Evolutionary conservation across 2,329 filamentous ascomycete genomes (phyloP).

Genomic region (Camillea tinctor): DNA sequence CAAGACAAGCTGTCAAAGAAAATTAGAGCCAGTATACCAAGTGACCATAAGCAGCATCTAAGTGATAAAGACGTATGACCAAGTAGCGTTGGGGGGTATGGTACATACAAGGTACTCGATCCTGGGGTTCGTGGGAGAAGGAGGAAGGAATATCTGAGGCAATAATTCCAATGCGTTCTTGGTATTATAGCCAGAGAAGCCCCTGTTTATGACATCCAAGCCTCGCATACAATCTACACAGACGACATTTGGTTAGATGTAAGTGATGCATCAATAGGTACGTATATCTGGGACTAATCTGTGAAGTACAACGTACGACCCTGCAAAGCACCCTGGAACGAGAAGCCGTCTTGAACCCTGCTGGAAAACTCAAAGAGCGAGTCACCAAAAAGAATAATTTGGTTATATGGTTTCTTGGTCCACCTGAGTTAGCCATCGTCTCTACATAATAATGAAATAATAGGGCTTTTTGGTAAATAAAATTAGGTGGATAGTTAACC

Average conservation of each 20-base stretch:
- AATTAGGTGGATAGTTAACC: background rate
- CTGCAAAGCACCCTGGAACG: slow-evolving; percentile 70
- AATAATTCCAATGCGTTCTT: slow-evolving; percentile 69
- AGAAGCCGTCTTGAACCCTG: slow-evolving; percentile 65
- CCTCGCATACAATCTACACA: slow-evolving; percentile 68
- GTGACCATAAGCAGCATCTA: background rate
- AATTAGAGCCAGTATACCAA: slow-evolving; percentile 10
- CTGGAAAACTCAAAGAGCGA: slow-evolving; percentile 75
- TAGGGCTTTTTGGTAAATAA: background rate
- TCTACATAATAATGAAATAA: slow-evolving; percentile 12
- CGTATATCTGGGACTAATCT: background rate
- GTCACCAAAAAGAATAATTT: slow-evolving; percentile 85
- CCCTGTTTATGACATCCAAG: slow-evolving; percentile 85
- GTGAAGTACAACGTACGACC: slow-evolving; percentile 50
- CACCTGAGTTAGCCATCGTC: background rate
- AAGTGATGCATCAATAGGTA: background rate
- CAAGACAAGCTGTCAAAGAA: slow-evolving; percentile 61
- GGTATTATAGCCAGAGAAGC: slow-evolving; percentile 84
- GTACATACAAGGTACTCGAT: slow-evolving; percentile 65
- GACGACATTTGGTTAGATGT: slow-evolving; percentile 8
- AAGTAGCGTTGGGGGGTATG: background rate
- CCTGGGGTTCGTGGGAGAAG: slow-evolving; percentile 53
- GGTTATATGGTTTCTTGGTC: slow-evolving; percentile 58
- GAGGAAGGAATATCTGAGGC: slow-evolving; percentile 68
- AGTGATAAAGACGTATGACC: slow-evolving; percentile 8